Evolutionary conservation across 768 basidiomycete genomes (phyloP).

Genomic region (Tephrocybe sp.): DNA sequence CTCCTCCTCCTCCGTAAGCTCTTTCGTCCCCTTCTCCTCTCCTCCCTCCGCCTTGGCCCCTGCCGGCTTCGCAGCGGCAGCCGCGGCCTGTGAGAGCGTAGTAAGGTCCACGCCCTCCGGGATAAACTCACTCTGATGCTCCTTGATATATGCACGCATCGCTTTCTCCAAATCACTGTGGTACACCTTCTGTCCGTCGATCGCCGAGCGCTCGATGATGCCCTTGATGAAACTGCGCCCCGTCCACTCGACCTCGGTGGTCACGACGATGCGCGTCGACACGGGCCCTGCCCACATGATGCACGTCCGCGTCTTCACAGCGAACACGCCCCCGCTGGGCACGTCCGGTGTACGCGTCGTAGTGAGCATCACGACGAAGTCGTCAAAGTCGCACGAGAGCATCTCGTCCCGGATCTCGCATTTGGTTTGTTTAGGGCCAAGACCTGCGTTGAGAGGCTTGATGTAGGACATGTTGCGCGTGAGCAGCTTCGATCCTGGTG

Average conservation of each 20-base stretch:
- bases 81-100: conserved; percentile 42
- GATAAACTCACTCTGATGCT: conserved; percentile 87
- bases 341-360: conserved; percentile 94
- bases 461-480: conserved; percentile 94
- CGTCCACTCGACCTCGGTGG: conserved; percentile 93
- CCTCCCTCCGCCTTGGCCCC: background rate
- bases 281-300: conserved; percentile 89
- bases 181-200: conserved; percentile 90
- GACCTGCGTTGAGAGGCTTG: conserved; percentile 81
- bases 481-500: conserved; percentile 63
- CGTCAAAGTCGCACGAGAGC: conserved; percentile 76
- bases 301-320: conserved; percentile 93
- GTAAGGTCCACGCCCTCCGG: conserved; percentile 72
- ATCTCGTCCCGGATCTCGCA: conserved; percentile 93
- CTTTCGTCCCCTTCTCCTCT: conserved; percentile 24
- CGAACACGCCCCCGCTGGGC: conserved; percentile 89
- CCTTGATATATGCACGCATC: conserved; percentile 87
- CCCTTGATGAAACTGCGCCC: conserved; percentile 96
- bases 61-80: conserved; percentile 28
- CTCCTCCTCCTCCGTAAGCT: conserved; percentile 30
- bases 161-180: conserved; percentile 79
- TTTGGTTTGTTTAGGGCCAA: conserved; percentile 94
- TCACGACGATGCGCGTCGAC: conserved; percentile 78
- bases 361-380: conserved; percentile 79
- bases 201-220: conserved; percentile 87